Evolutionary conservation across 306 rosid species (phyloP), one percentile per base, ranked within the genome.

Genomic region (Cicer pinnatifidum): DNA sequence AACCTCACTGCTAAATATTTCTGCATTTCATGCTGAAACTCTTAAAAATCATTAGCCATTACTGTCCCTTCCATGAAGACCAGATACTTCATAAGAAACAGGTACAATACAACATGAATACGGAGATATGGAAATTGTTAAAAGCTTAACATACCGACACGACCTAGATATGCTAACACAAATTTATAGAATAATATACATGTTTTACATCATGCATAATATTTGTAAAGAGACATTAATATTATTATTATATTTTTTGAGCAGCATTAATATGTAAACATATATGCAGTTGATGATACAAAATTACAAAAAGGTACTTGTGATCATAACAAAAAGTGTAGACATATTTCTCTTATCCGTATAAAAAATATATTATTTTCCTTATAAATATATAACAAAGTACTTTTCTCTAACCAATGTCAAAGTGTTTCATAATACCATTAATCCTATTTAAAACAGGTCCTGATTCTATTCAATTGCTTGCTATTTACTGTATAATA

Each of bases 1-100:
- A 23, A 61, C 69, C n/a, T 19, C 57, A 54, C 50, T 28, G 56
- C 77, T 62, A 38, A 69, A 16, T 54, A 64, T 69, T 64, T 51
- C 19, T 51, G 58, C 75, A 67, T 54, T 46, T 39, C 80, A 68
- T 8, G 12, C 59, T 23, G 64, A 78, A 78, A 73, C 67, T 45
- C 65, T 6, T 58, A n/a, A 63, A 71, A 47, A 28, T 51, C 6
- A 39, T 64, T 23, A 43, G 52, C 11, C 45, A 6, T 28, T 58
- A 28, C 46, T 23, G 52, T 52, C 50, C 17, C 54, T 53, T 67
- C 77, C 56, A n/a, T 50, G 56, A 50, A 13, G 56, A 50, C 3
- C 4, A 15, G 56, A 57, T 20, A 5, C 41, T 58, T 11, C 8
- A 23, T 15, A 5, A 1, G 4, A 57, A 11, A 28, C 28, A 40